These are phyloP conservation scores for Coniella lustricola DNA, from an alignment of 2,329 filamentous ascomycete species.

Conservation along the genomic window DNA sequence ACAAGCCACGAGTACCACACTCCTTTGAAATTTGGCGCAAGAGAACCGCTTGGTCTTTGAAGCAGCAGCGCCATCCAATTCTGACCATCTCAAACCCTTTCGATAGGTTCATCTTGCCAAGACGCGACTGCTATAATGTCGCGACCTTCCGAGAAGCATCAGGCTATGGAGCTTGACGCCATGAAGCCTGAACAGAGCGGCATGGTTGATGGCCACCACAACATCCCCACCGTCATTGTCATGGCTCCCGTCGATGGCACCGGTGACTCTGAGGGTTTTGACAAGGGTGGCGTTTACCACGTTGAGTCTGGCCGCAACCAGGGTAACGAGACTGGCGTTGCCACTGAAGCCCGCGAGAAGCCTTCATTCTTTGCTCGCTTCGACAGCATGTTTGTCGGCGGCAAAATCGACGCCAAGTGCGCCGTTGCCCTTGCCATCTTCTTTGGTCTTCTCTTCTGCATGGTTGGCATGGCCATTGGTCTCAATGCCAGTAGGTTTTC, in stretches of 20 bases:
- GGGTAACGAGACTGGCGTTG: too few relatives aligned
- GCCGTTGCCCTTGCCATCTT: neutral
- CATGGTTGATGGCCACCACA: neutral
- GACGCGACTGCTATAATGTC: neutral
- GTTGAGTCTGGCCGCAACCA: too few relatives aligned
- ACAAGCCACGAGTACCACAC: neutral
- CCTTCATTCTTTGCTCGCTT: neutral
- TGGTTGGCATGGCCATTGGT: slow-evolving; percentile 1
- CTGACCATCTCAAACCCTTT: neutral
- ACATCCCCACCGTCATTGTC: neutral
- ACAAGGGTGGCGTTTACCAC: neutral
- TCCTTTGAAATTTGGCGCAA: neutral
- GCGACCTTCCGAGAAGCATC: neutral
- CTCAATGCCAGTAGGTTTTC: neutral
- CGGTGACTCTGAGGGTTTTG: neutral
- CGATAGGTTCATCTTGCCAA: neutral
- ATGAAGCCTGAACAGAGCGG: neutral
- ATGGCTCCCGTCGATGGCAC: neutral
- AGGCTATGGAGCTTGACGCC: neutral
- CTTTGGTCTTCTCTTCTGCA: slow-evolving; percentile 1
- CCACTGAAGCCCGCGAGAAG: neutral
- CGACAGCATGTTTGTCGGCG: too few relatives aligned
- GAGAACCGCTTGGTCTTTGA: neutral
- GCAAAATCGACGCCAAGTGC: neutral
- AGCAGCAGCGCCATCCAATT: neutral